A percentile compares a stretch with the other conserved stretches of the same genome.
phyloP scores from a whole-genome alignment of 352 stramenopile genomes.

The Pythium biforme region DNA sequence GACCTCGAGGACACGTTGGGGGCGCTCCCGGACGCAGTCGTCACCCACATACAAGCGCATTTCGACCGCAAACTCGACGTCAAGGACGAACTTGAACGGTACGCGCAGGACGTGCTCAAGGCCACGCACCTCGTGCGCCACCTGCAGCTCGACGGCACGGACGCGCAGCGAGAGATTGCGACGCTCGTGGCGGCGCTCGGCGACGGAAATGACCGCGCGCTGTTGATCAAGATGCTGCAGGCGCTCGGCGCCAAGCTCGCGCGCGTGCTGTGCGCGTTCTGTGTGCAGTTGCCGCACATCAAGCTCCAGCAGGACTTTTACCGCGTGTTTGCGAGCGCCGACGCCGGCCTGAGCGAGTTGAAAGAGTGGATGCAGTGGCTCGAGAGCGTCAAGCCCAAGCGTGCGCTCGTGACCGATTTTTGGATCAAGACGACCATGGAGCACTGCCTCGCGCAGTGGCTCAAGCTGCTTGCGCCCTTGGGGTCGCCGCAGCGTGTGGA shows the following conservation, averaged over 20 bases:
- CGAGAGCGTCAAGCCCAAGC: slow-evolving; percentile 16
- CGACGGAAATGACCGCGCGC: slow-evolving; percentile 39
- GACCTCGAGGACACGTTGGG: slow-evolving; percentile 36
- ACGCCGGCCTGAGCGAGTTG: slow-evolving; percentile 32
- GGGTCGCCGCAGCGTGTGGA: slow-evolving; percentile 28
- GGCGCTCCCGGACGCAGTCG: slow-evolving; percentile 13
- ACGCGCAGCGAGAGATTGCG: slow-evolving; percentile 28
- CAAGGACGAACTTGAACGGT: slow-evolving; percentile 56
- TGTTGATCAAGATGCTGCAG: slow-evolving; percentile 57
- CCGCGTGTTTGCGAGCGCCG: slow-evolving; percentile 39
- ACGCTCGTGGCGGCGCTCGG: slow-evolving; percentile 46
- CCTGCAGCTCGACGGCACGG: slow-evolving; percentile 32
- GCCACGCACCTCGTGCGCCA: slow-evolving; percentile 51
- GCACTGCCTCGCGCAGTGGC: slow-evolving; percentile 45
- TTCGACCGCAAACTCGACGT: slow-evolving; percentile 64
- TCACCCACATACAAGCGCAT: slow-evolving; percentile 35
- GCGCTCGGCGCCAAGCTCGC: slow-evolving; percentile 36
- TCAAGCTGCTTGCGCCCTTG: slow-evolving; percentile 41
- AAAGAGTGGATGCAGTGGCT: slow-evolving; percentile 58
- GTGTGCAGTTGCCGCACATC: slow-evolving; percentile 31
- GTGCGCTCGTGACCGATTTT: slow-evolving; percentile 35
- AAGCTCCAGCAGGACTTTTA: slow-evolving; percentile 60
- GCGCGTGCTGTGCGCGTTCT: slow-evolving; percentile 42
- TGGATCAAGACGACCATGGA: slow-evolving; percentile 43
- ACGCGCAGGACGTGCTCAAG: slow-evolving; percentile 56